Evolutionary conservation across 2,329 filamentous ascomycete species (phyloP).

Genomic region (Clathrospora elynae): DNA sequence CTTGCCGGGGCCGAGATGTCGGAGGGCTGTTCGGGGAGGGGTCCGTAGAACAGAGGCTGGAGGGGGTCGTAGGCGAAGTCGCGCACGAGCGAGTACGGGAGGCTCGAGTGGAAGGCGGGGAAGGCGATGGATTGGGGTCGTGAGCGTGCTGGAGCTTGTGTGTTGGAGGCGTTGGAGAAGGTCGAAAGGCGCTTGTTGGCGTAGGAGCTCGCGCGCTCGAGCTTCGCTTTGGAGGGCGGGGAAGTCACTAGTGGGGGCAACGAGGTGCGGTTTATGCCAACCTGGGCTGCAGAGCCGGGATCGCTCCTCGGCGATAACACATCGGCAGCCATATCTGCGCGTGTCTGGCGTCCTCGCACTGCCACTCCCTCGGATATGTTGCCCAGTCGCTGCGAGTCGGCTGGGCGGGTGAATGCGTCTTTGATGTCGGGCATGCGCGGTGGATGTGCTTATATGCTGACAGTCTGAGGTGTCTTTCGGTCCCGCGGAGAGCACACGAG

Average conservation of each 20-base stretch:
- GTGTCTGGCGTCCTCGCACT: slow-evolving; percentile 28
- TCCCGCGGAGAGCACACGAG: slow-evolving; percentile 10
- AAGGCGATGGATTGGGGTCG: slow-evolving; percentile 82
- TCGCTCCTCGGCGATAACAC: slow-evolving; percentile 45
- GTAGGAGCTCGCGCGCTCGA: slow-evolving; percentile 69
- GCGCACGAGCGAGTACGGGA: slow-evolving; percentile 86
- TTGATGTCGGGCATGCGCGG: slow-evolving; percentile 44
- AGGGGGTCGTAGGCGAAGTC: slow-evolving; percentile 89
- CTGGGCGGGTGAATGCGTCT: slow-evolving; percentile 21
- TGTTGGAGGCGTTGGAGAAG: slow-evolving; percentile 63
- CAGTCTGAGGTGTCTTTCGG: slow-evolving; percentile 20
- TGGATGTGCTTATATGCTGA: slow-evolving; percentile 13
- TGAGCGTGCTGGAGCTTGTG: slow-evolving; percentile 61
- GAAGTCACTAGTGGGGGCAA: slow-evolving; percentile 59
- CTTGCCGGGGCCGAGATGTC: slow-evolving; percentile 84
- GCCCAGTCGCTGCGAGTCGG: slow-evolving; percentile 38
- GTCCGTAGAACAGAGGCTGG: slow-evolving; percentile 91
- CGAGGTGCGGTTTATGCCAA: slow-evolving; percentile 47
- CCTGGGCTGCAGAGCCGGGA: slow-evolving; percentile 35
- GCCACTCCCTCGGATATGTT: slow-evolving; percentile 38
- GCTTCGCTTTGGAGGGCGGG: slow-evolving; percentile 57
- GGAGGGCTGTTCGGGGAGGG: slow-evolving; percentile 79
- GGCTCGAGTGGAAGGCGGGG: slow-evolving; percentile 80
- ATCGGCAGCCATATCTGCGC: slow-evolving; percentile 46
- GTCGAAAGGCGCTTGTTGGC: slow-evolving; percentile 82